These are phyloP conservation scores for Quercus berberidifolia DNA, from an alignment of 306 rosid species.

Conservation along the genomic window DNA sequence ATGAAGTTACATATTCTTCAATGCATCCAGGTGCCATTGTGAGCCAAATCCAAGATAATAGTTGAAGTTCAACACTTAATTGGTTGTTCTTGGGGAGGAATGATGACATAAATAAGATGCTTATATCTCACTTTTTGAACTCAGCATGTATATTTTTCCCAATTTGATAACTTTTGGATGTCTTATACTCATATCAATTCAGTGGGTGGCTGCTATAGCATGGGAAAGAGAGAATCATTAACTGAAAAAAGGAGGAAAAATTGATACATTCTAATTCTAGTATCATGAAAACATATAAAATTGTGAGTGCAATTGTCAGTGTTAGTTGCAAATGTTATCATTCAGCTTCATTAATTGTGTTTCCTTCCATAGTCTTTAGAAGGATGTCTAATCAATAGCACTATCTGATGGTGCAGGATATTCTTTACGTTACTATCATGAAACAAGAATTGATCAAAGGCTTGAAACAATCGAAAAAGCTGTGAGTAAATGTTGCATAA, in stretches of 20 bases:
- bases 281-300: background rate
- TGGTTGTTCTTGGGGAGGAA: background rate
- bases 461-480: constrained; percentile 80
- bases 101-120: background rate
- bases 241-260: background rate
- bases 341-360: background rate
- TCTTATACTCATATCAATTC: background rate
- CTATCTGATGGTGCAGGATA: constrained; percentile 52
- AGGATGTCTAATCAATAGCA: background rate
- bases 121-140: background rate
- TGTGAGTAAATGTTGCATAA: constrained; percentile 34
- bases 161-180: background rate
- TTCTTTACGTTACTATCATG: constrained; percentile 72
- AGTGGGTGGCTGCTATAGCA: background rate
- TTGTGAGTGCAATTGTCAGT: background rate
- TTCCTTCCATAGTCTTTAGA: background rate
- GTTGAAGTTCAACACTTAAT: background rate
- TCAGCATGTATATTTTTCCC: background rate
- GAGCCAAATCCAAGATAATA: background rate
- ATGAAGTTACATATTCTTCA: background rate
- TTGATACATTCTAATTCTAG: background rate
- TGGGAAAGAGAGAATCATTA: background rate
- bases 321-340: background rate
- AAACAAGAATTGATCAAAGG: constrained; percentile 64
- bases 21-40: background rate